Evolutionary conservation across 805 yeast genomes (phyloP).

Genomic region (Starmerella floricola): DNA sequence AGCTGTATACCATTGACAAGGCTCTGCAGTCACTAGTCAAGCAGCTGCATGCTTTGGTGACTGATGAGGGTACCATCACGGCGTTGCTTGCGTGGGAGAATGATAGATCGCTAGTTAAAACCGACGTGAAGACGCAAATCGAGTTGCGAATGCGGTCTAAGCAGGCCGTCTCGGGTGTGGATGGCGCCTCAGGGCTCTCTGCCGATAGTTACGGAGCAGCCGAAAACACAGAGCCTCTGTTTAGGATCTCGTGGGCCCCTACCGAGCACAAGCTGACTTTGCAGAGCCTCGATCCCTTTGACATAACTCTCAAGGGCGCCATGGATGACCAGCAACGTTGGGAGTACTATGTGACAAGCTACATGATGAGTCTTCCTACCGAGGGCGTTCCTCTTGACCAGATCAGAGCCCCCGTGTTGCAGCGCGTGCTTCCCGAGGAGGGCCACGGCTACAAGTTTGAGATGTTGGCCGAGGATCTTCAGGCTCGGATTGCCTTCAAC

Average conservation of each 20-base stretch:
- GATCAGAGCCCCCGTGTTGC: conserved; percentile 68
- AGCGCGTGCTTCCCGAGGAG: conserved; percentile 30
- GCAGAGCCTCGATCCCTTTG: conserved; percentile 79
- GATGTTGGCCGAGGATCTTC: conserved; percentile 52
- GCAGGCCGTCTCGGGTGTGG: conserved; percentile 44
- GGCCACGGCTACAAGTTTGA: conserved; percentile 34
- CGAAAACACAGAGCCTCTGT: conserved; percentile 69
- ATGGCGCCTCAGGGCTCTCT: neutral
- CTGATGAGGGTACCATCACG: conserved; percentile 70
- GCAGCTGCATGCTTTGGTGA: conserved; percentile 72
- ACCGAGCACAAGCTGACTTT: conserved; percentile 43
- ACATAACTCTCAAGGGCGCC: conserved; percentile 65
- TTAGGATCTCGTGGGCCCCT: conserved; percentile 65
- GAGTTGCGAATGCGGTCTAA: conserved; percentile 81
- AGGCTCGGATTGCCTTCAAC: conserved; percentile 65
- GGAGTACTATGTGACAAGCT: conserved; percentile 88
- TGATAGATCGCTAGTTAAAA: conserved; percentile 51
- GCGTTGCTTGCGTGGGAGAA: conserved; percentile 69
- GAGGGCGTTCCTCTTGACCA: conserved; percentile 80
- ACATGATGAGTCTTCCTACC: conserved; percentile 89
- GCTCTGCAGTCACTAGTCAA: conserved; percentile 73
- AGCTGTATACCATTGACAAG: conserved; percentile 84
- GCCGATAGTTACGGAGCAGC: conserved; percentile 23
- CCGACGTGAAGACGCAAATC: conserved; percentile 79
- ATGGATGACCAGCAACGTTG: conserved; percentile 66